Percentiles rank a stretch among this genome's conserved stretches.
These are phyloP conservation scores for Trichosporon sp. DNA, from an alignment of 1,284 basidiomycete species.

Conservation along the genomic window DNA sequence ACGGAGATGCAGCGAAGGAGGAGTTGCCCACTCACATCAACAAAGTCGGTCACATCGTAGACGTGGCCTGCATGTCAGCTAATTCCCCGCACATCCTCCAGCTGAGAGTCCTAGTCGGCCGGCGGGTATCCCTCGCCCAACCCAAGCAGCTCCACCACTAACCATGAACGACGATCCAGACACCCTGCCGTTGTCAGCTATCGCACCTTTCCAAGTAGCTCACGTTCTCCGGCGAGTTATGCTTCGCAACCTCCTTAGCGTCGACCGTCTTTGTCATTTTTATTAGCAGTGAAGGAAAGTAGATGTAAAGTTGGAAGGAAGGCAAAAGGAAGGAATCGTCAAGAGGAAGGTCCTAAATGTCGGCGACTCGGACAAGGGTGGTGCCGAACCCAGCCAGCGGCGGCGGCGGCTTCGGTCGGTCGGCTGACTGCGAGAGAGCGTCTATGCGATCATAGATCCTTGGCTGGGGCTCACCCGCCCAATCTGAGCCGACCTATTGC, in stretches of 20 bases:
- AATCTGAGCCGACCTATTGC: constrained; percentile 1
- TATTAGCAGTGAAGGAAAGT: background rate
- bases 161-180: constrained; percentile 88
- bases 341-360: background rate
- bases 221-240: constrained; percentile 44
- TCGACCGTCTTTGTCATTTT: constrained; percentile 38
- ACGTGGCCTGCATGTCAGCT: constrained; percentile 52
- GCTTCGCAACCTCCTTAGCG: constrained; percentile 44
- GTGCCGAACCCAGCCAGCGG: too few species aligned
- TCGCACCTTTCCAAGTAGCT: background rate
- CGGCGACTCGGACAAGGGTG: too few species aligned
- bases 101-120: too few species aligned
- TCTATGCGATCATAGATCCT: too few species aligned
- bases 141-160: constrained; percentile 24
- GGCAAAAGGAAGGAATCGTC: background rate
- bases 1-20: background rate
- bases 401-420: background rate
- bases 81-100: background rate
- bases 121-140: too few species aligned
- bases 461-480: background rate
- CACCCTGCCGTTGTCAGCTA: constrained; percentile 52
- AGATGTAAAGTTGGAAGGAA: background rate
- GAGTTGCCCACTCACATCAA: constrained; percentile 53
- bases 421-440: background rate
- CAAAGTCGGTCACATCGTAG: constrained; percentile 72